Evolutionary conservation across 768 basidiomycete genomes (phyloP).

Genomic region (Agrocybe pediades): DNA sequence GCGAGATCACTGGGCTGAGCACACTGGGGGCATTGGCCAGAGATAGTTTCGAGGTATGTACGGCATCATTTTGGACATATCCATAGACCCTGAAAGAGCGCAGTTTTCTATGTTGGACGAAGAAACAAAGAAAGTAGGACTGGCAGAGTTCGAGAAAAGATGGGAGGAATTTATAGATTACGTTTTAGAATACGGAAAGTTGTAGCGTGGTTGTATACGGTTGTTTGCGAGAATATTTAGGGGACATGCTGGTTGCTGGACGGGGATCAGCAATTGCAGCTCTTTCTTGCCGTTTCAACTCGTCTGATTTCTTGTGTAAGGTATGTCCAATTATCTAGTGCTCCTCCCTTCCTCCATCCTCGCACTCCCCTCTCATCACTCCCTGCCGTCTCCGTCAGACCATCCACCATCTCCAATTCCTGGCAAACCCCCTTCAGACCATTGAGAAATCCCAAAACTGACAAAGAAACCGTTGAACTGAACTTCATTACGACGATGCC

Average conservation of each 20-base stretch:
- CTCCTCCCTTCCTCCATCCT: slow-evolving; percentile 44
- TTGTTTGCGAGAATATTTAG: slow-evolving; percentile 26
- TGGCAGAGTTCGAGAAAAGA: slow-evolving; percentile 44
- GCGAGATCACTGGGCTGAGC: slow-evolving; percentile 64
- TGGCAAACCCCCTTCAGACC: slow-evolving; percentile 43
- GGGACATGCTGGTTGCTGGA: slow-evolving; percentile 11
- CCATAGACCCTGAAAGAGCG: neutral
- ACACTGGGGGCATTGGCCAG: slow-evolving; percentile 65
- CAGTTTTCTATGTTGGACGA: slow-evolving; percentile 55
- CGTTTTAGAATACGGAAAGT: slow-evolving; percentile 15
- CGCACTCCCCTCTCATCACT: slow-evolving; percentile 61
- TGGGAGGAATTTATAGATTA: slow-evolving; percentile 50
- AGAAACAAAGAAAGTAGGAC: slow-evolving; percentile 46
- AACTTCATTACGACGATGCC: slow-evolving; percentile 74
- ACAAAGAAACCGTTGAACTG: slow-evolving; percentile 37
- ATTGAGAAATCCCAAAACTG: slow-evolving; percentile 26
- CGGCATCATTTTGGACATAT: neutral
- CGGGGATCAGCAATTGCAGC: slow-evolving; percentile 1
- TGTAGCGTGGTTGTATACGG: slow-evolving; percentile 21
- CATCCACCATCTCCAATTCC: slow-evolving; percentile 38
- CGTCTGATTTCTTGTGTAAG: slow-evolving; percentile 16
- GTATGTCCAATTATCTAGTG: slow-evolving; percentile 28
- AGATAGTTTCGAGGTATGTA: slow-evolving; percentile 60
- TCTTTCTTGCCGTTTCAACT: slow-evolving; percentile 9
- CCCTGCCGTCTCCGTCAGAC: slow-evolving; percentile 58